Conservation (phyloP, 2,329 filamentous ascomycete species). For the Pseudogymnoascus sp. region DNA sequence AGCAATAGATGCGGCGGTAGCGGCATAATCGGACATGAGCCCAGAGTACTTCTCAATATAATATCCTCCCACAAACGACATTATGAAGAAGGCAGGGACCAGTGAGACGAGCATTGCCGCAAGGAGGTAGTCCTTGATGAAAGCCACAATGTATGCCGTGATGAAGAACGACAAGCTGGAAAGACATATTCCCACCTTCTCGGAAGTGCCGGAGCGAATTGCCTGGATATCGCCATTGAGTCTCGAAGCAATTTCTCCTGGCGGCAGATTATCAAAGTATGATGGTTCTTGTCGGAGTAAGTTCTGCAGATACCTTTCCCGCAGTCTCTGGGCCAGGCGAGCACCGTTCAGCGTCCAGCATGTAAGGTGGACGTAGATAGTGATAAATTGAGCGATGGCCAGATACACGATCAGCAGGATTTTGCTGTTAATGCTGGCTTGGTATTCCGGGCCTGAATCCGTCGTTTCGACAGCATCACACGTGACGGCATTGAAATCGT, state of each 20-base stretch:
- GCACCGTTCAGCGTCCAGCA: slow-evolving; percentile 51
- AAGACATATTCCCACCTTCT: slow-evolving; percentile 51
- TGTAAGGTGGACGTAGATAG: slow-evolving; percentile 56
- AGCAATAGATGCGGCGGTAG: slow-evolving; percentile 42
- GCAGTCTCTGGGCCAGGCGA: slow-evolving; percentile 44
- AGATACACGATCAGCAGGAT: slow-evolving; percentile 56
- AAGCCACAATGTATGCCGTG: slow-evolving; percentile 50
- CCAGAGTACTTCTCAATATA: slow-evolving; percentile 37
- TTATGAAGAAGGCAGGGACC: slow-evolving; percentile 29
- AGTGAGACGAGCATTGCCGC: slow-evolving; percentile 47
- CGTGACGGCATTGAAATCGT: slow-evolving; percentile 48
- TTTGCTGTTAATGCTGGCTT: slow-evolving; percentile 43
- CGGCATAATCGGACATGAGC: slow-evolving; percentile 37
- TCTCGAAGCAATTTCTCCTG: slow-evolving; percentile 45
- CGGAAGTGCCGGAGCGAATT: slow-evolving; percentile 48
- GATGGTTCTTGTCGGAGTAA: slow-evolving; percentile 45
- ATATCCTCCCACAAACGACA: slow-evolving; percentile 39
- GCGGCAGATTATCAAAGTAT: slow-evolving; percentile 45
- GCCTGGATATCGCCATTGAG: slow-evolving; percentile 48
- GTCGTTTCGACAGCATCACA: slow-evolving; percentile 33
- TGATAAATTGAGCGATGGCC: slow-evolving; percentile 51
- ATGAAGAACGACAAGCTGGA: slow-evolving; percentile 48
- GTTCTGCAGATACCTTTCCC: slow-evolving; percentile 42
- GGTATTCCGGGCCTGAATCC: slow-evolving; percentile 20
- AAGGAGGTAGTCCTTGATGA: slow-evolving; percentile 46